Evolutionary conservation across 257 asterid species (phyloP).

Genomic region (Solanum pinnatisectum): DNA sequence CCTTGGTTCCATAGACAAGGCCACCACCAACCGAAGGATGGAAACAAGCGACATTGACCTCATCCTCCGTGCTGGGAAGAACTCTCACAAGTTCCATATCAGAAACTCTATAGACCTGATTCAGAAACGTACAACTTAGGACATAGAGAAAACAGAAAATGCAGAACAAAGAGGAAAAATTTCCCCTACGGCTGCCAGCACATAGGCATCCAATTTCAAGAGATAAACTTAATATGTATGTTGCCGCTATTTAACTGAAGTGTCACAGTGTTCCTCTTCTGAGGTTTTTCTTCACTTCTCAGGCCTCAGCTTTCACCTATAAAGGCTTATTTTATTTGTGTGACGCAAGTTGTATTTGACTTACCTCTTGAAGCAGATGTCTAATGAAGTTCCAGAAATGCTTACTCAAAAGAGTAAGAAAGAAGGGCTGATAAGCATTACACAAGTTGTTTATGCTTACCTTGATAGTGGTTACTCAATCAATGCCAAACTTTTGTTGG

Average conservation of each 20-base stretch:
- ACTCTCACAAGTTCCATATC: conserved; percentile 96
- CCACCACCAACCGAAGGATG: conserved; percentile 96
- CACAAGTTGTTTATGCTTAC: not conserved
- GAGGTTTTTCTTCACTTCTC: not conserved
- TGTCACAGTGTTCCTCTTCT: not conserved
- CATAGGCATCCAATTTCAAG: not conserved
- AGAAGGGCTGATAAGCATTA: not conserved
- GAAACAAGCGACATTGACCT: conserved; percentile 96
- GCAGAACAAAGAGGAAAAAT: not conserved
- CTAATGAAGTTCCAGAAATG: not conserved
- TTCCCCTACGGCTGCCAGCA: not conserved
- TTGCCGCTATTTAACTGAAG: not conserved
- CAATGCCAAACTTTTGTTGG: not conserved
- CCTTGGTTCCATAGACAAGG: conserved; percentile 97
- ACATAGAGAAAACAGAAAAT: not conserved
- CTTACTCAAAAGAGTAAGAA: not conserved
- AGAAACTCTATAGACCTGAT: conserved; percentile 79
- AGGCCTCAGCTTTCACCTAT: not conserved
- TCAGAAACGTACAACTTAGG: not conserved
- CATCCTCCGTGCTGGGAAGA: conserved; percentile 96
- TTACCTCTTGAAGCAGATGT: not conserved
- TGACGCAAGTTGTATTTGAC: not conserved
- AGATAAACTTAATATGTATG: not conserved
- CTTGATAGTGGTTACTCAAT: not conserved
- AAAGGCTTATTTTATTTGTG: not conserved